phyloP scores from a whole-genome alignment of 1,284 basidiomycete genomes.

The Vanrija pseudolonga region DNA sequence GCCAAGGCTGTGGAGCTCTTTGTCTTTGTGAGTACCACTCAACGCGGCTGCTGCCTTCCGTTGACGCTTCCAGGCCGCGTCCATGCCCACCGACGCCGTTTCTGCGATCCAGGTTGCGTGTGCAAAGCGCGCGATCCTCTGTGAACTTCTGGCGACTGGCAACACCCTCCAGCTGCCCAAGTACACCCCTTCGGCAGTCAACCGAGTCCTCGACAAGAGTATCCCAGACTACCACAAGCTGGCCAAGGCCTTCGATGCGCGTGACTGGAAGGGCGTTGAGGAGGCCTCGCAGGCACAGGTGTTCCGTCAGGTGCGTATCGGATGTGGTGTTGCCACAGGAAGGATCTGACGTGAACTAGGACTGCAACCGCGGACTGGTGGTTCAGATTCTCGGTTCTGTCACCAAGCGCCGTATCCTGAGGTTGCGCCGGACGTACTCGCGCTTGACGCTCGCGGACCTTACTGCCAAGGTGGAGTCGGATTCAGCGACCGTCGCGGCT shows the following conservation, averaged over 20 bases:
- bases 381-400: conserved; percentile 31
- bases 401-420: conserved; percentile 29
- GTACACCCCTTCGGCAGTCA: conserved; percentile 26
- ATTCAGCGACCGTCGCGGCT: conserved; percentile 2
- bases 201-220: conserved; percentile 28
- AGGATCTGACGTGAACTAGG: conserved; percentile 23
- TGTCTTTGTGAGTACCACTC: conserved; percentile 23
- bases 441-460: conserved; percentile 30
- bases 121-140: conserved; percentile 43
- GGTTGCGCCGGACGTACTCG: conserved; percentile 31
- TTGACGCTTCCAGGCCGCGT: conserved; percentile 26
- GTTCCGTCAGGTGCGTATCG: conserved; percentile 1
- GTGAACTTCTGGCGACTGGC: conserved; percentile 35
- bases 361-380: conserved; percentile 36
- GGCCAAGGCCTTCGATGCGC: conserved; percentile 32
- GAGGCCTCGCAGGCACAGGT: conserved; percentile 1
- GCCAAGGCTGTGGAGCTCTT: conserved; percentile 30
- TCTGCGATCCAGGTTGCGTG: conserved; percentile 41
- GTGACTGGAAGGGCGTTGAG: conserved; percentile 27
- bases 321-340: neutral
- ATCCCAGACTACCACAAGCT: conserved; percentile 29
- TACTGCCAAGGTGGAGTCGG: conserved; percentile 15
- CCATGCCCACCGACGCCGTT: conserved; percentile 26
- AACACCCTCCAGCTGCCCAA: conserved; percentile 27
- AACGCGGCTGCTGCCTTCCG: neutral